Evolutionary conservation across 495 filamentous ascomycete genomes (phyloP).

Genomic region (Tuber indicum): DNA sequence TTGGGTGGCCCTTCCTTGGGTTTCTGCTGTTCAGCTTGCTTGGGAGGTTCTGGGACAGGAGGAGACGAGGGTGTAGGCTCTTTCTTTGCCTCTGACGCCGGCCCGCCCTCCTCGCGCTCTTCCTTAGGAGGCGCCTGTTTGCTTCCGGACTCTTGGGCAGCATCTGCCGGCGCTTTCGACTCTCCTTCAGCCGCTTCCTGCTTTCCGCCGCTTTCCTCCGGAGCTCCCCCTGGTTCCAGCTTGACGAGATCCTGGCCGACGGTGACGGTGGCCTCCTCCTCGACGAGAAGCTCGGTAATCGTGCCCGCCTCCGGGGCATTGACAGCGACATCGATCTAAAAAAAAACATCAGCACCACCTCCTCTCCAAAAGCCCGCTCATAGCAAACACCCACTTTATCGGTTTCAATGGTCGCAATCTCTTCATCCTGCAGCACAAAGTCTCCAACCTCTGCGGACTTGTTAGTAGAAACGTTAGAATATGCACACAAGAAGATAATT

Average conservation of each 20-base stretch:
- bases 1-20: too few relatives aligned
- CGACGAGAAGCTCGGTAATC: constrained; percentile 81
- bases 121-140: constrained; percentile 46
- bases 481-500: constrained; percentile 34
- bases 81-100: constrained; percentile 43
- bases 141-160: constrained; percentile 42
- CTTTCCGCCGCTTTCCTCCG: constrained; percentile 51
- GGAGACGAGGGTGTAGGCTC: constrained; percentile 21
- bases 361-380: neutral
- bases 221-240: constrained; percentile 68
- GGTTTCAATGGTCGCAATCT: constrained; percentile 99
- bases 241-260: constrained; percentile 88
- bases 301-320: constrained; percentile 89
- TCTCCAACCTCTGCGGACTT: constrained; percentile 67
- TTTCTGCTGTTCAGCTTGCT: constrained; percentile 47
- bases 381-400: constrained; percentile 68
- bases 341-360: constrained; percentile 14
- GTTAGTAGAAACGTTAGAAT: constrained; percentile 33
- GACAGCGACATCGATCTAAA: constrained; percentile 86
- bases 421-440: constrained; percentile 90
- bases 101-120: constrained; percentile 44
- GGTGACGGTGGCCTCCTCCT: constrained; percentile 90
- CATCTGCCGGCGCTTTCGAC: constrained; percentile 55
- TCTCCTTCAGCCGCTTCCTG: constrained; percentile 47
- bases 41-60: constrained; percentile 42